Evolutionary conservation across 192 early-diverging fungal species (phyloP).

Genomic region (Mortierella hygrophila): DNA sequence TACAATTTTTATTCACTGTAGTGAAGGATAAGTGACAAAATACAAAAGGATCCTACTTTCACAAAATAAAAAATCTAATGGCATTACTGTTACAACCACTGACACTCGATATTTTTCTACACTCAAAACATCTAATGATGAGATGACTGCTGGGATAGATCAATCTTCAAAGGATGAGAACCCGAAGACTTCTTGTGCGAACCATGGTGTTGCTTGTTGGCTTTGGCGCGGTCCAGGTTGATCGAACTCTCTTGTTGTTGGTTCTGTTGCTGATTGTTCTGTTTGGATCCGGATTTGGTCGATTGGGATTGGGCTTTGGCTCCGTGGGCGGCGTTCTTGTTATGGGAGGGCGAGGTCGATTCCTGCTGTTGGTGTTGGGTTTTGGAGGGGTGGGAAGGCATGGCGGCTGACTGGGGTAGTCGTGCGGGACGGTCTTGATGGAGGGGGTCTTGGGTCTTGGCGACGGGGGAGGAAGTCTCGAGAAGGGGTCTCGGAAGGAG

Average conservation of each 20-base stretch:
- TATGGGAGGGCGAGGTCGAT: neutral
- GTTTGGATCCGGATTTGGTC: neutral
- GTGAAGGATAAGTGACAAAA: neutral
- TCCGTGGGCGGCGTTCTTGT: constrained; percentile 1
- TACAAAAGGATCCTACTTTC: too few species aligned
- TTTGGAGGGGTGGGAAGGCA: constrained; percentile 10
- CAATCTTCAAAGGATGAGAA: constrained; percentile 46
- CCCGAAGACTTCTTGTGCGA: constrained; percentile 24
- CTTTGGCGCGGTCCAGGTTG: neutral
- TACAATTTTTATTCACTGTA: neutral
- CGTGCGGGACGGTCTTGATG: neutral
- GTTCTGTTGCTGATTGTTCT: neutral
- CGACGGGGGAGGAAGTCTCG: neutral
- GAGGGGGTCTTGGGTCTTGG: neutral
- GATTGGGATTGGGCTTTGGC: constrained; percentile 10
- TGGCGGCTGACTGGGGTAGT: neutral
- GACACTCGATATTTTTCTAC: neutral
- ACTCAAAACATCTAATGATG: neutral
- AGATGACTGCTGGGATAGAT: neutral
- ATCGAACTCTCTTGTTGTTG: constrained; percentile 12
- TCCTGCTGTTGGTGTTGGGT: constrained; percentile 11
- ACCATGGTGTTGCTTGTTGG: constrained; percentile 39
- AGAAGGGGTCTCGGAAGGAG: neutral
- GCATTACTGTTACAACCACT: neutral
- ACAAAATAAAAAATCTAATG: too few species aligned